A percentile compares a stretch with the other conserved stretches of the same genome.
Evolutionary conservation across 768 basidiomycete genomes (phyloP).

Genomic region (Mycena galericulata): DNA sequence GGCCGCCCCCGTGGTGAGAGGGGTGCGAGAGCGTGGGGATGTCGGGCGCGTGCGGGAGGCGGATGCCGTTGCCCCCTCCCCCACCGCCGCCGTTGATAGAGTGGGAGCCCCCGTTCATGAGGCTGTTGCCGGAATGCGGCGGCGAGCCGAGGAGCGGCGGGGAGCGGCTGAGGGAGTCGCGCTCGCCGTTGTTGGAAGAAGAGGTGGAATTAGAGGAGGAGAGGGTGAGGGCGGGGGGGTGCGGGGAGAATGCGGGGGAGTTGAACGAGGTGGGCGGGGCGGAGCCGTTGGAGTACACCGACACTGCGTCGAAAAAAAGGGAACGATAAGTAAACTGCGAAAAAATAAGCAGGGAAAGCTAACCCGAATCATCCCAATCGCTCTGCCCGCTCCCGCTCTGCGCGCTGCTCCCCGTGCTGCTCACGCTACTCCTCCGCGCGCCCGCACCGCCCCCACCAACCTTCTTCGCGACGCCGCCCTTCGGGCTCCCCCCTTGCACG

Average conservation of each 20-base stretch:
- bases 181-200: too few relatives aligned
- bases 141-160: constrained; percentile 19
- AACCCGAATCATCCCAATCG: constrained; percentile 88
- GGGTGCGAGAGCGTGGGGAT: constrained; percentile 60
- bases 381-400: constrained; percentile 70
- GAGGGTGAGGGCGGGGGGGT: constrained; percentile 68
- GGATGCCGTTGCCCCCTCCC: constrained; percentile 69
- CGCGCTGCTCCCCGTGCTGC: constrained; percentile 66
- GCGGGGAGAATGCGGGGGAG: constrained; percentile 58
- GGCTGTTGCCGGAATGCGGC: constrained; percentile 4
- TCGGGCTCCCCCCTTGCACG: constrained; percentile 51
- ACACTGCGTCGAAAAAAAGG: constrained; percentile 53
- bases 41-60: constrained; percentile 80
- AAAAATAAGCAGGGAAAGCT: constrained; percentile 46
- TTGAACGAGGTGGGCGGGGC: constrained; percentile 74
- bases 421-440: constrained; percentile 72
- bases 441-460: constrained; percentile 50
- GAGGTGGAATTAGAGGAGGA: constrained; percentile 47
- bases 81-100: too few relatives aligned
- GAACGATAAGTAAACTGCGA: constrained; percentile 26
- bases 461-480: constrained; percentile 31
- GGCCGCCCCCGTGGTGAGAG: too few relatives aligned
- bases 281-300: constrained; percentile 69
- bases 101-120: neutral
- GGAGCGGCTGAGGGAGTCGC: constrained; percentile 48